Percentiles rank a stretch among this genome's conserved stretches.
These are phyloP conservation scores for Paxillus ammoniavirescens DNA, from an alignment of 768 basidiomycete species.

Conservation along the genomic window DNA sequence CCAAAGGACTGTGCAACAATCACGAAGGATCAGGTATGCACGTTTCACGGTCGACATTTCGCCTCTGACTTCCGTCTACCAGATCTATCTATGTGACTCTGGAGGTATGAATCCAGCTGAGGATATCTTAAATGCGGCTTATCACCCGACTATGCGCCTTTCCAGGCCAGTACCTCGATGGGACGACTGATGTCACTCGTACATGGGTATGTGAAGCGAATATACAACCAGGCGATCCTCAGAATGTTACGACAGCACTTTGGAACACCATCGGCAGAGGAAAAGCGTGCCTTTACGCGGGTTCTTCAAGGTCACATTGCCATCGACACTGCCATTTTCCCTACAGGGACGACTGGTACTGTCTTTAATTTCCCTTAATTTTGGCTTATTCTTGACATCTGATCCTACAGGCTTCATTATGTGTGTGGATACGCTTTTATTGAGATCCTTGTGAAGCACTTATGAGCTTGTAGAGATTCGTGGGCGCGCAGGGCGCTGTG, in stretches of 20 bases:
- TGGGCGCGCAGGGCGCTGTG: slow-evolving; percentile 79
- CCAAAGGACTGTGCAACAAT: slow-evolving; percentile 71
- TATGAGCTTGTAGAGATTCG: slow-evolving; percentile 54
- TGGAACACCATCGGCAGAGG: slow-evolving; percentile 76
- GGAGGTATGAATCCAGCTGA: slow-evolving; percentile 51
- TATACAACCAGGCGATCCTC: neutral
- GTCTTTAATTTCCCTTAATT: neutral
- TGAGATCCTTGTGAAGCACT: neutral
- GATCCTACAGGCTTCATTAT: slow-evolving; percentile 48
- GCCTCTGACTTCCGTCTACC: slow-evolving; percentile 38
- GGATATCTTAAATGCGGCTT: neutral
- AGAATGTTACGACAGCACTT: slow-evolving; percentile 63
- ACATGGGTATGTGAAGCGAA: slow-evolving; percentile 61
- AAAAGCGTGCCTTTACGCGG: slow-evolving; percentile 86
- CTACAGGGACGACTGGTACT: slow-evolving; percentile 71
- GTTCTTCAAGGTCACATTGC: slow-evolving; percentile 91
- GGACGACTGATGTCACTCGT: slow-evolving; percentile 93
- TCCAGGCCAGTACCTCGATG: slow-evolving; percentile 81
- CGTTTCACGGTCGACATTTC: neutral
- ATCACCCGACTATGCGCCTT: neutral
- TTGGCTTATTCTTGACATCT: neutral
- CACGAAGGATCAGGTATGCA: slow-evolving; percentile 63
- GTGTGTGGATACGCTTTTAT: slow-evolving; percentile 32
- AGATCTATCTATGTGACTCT: slow-evolving; percentile 82
- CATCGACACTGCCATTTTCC: slow-evolving; percentile 83